These are phyloP conservation scores for Zoysia japonica DNA, from an alignment of 176 grass and related monocot species.

Conservation along the genomic window DNA sequence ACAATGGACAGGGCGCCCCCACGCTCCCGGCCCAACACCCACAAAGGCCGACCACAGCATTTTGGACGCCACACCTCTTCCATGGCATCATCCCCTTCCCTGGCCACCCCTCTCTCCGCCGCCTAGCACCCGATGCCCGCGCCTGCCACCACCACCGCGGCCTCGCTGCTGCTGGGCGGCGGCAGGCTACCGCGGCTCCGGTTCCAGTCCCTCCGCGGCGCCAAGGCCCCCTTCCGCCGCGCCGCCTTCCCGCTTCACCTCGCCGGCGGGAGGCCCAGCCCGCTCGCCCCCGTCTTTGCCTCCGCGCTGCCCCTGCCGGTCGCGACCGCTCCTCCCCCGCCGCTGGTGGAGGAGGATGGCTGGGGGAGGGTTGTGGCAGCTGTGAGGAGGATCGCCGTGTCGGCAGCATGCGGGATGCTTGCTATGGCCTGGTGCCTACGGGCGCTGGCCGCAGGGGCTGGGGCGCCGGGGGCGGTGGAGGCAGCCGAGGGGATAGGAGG, in stretches of 20 bases:
- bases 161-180: constrained; percentile 39
- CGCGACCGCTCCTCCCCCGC: constrained; percentile 13
- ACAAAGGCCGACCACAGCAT: no score
- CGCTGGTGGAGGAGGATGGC: constrained; percentile 15
- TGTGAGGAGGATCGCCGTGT: constrained; percentile 36
- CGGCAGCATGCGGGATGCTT: constrained; percentile 24
- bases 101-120: not conserved
- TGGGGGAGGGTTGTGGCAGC: not conserved
- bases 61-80: not conserved
- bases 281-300: constrained; percentile 13
- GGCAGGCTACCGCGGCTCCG: constrained; percentile 45
- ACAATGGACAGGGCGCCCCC: no score
- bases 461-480: constrained; percentile 43
- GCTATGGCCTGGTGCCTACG: constrained; percentile 37
- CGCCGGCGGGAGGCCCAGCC: constrained; percentile 12
- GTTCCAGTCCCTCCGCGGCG: constrained; percentile 44
- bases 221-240: constrained; percentile 41
- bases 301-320: constrained; percentile 20
- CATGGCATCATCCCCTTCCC: constrained; percentile 20
- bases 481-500: constrained; percentile 36
- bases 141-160: constrained; percentile 22
- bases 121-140: constrained; percentile 34
- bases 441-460: constrained; percentile 32
- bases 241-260: not conserved
- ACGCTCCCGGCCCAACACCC: no score